Evolutionary conservation across 1,284 basidiomycete species (phyloP), one percentile per base, ranked within the genome.

Genomic region (Pseudozyma flocculosa): DNA sequence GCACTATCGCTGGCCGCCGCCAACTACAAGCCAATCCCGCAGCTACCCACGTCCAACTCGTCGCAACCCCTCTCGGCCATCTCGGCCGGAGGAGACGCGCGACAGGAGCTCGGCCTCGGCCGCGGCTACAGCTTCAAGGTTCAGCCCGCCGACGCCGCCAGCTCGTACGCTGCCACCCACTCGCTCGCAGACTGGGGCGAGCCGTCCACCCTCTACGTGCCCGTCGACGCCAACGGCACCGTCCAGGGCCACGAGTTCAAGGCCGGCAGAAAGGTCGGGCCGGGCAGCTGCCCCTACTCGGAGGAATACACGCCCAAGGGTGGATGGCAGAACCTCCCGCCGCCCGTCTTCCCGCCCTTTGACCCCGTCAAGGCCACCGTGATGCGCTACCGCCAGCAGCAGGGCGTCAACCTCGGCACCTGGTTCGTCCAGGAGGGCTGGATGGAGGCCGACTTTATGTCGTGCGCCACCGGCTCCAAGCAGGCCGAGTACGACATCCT

Each of bases 391-490:
- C 69, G 71, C n/a, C 53, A 72, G 53, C 71, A 73, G 51, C 55
- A 68, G 46, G 71, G 69, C 34, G 69, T 73, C 48, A 73, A 73
- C 36, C 52, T 63, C 8, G 71, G 71, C 38, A 47, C 69, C 11
- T 73, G 71, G 71, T 88, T 89, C 68, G 87, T 88, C 1, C 84
- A 86, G 50, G 88, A 90, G 73, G 79, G 83, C 26, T 90, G 88
- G 88, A 89, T 90, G 86, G 84, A 84, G 8, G 84, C 85, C 4
- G 85, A 85, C 39, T 64, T 88, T 30, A 89, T 88, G 72, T 72
- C 76, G 2, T 88, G 87, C 54, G 87, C 88, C 3, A 74, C 81
- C 22, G 86, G 83, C 5, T 69, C 79, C 19, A 81, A 83, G 67
- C 68, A 79, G 2, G 83, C 87, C 2, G 82, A 82, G 48, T 70